Percentiles rank a stretch among this genome's conserved stretches.
Conservation (phyloP, 2,329 filamentous ascomycete genomes). For the Phaeosphaeria sp. region DNA sequence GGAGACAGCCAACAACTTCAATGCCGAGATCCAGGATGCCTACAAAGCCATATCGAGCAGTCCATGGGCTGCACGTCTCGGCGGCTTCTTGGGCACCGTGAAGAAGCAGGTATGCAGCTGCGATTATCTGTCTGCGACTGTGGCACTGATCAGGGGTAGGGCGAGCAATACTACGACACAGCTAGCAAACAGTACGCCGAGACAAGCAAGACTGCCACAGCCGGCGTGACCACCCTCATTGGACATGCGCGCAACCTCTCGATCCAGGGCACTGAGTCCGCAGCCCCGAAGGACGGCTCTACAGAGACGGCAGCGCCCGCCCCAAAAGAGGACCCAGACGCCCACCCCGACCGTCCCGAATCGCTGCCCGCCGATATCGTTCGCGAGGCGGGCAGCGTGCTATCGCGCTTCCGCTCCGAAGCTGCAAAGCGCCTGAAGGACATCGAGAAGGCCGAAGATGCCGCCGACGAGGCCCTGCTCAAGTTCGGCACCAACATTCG, state of each 20-base stretch:
- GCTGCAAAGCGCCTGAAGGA: conserved; percentile 86
- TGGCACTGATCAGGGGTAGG: conserved; percentile 54
- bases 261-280: conserved; percentile 49
- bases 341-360: conserved; percentile 51
- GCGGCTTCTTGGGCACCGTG: conserved; percentile 88
- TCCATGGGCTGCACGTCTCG: conserved; percentile 87
- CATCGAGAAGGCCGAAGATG: conserved; percentile 90
- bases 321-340: conserved; percentile 26
- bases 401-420: conserved; percentile 77
- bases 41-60: conserved; percentile 92
- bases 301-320: conserved; percentile 13
- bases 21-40: conserved; percentile 89
- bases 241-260: conserved; percentile 78
- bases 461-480: conserved; percentile 91
- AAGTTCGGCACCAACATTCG: conserved; percentile 90
- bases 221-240: conserved; percentile 77
- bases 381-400: conserved; percentile 68
- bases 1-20: conserved; percentile 64
- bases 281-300: conserved; percentile 22
- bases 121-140: conserved; percentile 2
- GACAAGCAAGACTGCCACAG: conserved; percentile 80
- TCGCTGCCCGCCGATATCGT: conserved; percentile 58
- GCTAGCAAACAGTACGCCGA: conserved; percentile 81
- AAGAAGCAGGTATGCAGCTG: conserved; percentile 77
- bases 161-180: conserved; percentile 86